A percentile compares a stretch with the other conserved stretches of the same genome.
Evolutionary conservation across 164 flowering plant genomes (phyloP).

Genomic region (Taxillus chinensis): DNA sequence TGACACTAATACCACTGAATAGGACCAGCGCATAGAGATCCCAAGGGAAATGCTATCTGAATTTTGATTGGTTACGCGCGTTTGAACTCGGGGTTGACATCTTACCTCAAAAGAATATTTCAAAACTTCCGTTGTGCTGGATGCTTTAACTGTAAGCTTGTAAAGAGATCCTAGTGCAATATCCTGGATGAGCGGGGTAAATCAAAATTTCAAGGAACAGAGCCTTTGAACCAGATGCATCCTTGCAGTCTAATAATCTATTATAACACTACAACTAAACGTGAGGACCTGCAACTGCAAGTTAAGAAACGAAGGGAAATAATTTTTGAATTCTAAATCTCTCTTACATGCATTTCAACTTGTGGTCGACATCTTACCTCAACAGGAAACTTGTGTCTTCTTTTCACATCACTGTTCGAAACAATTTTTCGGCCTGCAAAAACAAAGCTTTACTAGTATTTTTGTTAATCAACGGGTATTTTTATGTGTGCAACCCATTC

Average conservation of each 20-base stretch:
- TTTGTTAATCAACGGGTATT: no score
- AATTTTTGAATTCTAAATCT: slow-evolving; percentile 47
- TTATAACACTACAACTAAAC: slow-evolving; percentile 85
- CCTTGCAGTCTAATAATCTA: slow-evolving; percentile 89
- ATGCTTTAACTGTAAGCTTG: slow-evolving; percentile 82
- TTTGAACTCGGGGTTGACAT: no score
- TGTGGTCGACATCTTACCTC: slow-evolving; percentile 84
- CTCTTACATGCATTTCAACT: slow-evolving; percentile 87
- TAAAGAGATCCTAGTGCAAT: slow-evolving; percentile 74
- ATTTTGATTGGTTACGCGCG: no score
- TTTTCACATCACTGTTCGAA: no score
- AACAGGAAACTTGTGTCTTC: slow-evolving; percentile 42
- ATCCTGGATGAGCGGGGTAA: slow-evolving; percentile 94
- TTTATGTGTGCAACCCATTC: no score
- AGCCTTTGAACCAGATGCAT: slow-evolving; percentile 76
- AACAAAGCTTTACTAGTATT: no score
- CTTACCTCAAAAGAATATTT: no score
- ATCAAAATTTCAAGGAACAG: slow-evolving; percentile 68
- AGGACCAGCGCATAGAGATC: no score
- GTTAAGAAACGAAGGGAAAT: slow-evolving; percentile 88
- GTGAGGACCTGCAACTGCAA: slow-evolving; percentile 67
- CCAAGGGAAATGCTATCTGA: no score
- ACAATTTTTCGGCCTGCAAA: no score
- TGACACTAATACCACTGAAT: no score
- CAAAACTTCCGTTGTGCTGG: slow-evolving; percentile 36